Conservation (phyloP, 2,329 filamentous ascomycete species). For the Scytalidium sp. region DNA sequence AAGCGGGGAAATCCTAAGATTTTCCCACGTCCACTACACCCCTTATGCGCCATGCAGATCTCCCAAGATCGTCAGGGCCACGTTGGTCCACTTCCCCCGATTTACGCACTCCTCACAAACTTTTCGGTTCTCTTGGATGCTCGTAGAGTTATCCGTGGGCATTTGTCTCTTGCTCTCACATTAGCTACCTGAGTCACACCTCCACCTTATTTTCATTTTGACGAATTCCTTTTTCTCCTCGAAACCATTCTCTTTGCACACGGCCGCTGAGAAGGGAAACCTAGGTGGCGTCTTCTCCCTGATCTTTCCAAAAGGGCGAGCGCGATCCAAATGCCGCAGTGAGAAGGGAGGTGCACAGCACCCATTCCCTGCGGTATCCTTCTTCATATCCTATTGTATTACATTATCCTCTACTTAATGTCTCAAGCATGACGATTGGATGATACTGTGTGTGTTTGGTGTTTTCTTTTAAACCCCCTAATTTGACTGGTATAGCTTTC, state of each 20-base stretch:
- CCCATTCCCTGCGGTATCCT: too few species aligned
- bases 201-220: too few species aligned
- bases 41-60: not conserved
- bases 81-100: not conserved
- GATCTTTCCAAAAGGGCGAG: not conserved
- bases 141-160: too few species aligned
- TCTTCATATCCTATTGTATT: not conserved
- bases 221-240: not conserved
- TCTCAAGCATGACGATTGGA: not conserved
- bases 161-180: too few species aligned
- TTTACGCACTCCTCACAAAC: not conserved
- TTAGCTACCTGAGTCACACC: too few species aligned
- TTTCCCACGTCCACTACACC: not conserved
- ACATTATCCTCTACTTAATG: not conserved
- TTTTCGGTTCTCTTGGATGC: too few species aligned
- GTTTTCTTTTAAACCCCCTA: not conserved
- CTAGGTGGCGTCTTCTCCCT: not conserved
- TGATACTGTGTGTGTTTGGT: not conserved
- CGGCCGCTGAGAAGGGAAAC: not conserved
- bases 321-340: not conserved
- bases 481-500: too few species aligned
- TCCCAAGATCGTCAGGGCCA: not conserved
- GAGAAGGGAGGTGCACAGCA: too few species aligned
- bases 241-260: not conserved
- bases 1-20: constrained; percentile 19